Evolutionary conservation across 2,329 filamentous ascomycete genomes (phyloP).

Genomic region (Pochonia chlamydosporia): DNA sequence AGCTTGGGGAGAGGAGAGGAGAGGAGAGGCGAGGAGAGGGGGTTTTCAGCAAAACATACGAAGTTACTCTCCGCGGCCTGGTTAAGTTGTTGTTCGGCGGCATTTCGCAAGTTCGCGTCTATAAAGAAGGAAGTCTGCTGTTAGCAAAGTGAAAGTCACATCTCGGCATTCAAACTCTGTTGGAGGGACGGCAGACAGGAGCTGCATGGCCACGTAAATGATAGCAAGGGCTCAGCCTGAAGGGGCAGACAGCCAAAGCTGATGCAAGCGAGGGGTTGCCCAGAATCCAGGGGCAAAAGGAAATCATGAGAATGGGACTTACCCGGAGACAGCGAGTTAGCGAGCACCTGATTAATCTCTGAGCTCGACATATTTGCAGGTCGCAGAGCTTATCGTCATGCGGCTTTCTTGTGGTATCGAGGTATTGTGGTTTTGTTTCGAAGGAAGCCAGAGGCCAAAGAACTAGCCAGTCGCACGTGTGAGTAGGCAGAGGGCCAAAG

Average conservation of each 20-base stretch:
- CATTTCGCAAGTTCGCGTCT: conserved; percentile 87
- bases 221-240: background rate
- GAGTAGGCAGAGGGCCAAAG: conserved; percentile 10
- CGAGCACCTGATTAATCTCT: conserved; percentile 97
- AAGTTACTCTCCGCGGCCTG: conserved; percentile 94
- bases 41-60: conserved; percentile 54
- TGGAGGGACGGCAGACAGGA: background rate
- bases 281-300: conserved; percentile 4
- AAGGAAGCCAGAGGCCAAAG: conserved; percentile 5
- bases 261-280: background rate
- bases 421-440: conserved; percentile 4
- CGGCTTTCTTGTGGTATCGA: conserved; percentile 22
- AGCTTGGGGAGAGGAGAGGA: conserved; percentile 12
- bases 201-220: background rate
- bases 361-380: conserved; percentile 59
- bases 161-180: background rate
- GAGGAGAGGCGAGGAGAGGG: background rate
- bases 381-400: conserved; percentile 29
- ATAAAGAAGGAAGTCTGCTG: conserved; percentile 19
- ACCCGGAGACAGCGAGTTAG: conserved; percentile 95
- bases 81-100: conserved; percentile 88
- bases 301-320: conserved; percentile 30
- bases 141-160: background rate
- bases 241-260: too few species aligned
- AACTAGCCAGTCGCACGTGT: conserved; percentile 10